Conservation (phyloP, 306 rosid species). For the Begonia peltatifolia region DNA sequence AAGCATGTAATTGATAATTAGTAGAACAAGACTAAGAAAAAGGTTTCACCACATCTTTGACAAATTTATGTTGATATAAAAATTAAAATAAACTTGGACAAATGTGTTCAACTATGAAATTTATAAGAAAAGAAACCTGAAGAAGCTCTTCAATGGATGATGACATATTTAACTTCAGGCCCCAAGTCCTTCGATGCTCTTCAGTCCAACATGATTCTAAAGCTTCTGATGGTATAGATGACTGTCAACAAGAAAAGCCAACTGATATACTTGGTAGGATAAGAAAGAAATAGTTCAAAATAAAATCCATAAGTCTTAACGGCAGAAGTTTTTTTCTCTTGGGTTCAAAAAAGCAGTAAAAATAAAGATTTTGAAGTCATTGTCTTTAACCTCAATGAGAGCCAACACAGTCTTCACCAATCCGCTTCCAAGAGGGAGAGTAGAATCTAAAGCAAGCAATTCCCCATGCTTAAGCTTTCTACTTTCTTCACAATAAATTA, state of each 20-base stretch:
- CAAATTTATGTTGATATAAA: no score
- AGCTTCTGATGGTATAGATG: conserved; percentile 64
- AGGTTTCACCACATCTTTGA: no score
- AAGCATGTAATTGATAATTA: no score
- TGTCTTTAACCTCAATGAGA: conserved; percentile 57
- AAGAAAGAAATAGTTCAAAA: neutral
- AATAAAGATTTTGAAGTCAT: conserved; percentile 5
- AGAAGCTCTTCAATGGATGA: conserved; percentile 60
- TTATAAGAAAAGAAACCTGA: conserved; percentile 35
- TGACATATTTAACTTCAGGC: conserved; percentile 47
- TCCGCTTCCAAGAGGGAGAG: conserved; percentile 65
- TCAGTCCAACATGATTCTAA: conserved; percentile 59
- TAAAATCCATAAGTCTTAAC: neutral
- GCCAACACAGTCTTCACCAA: conserved; percentile 63
- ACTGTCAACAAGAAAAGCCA: conserved; percentile 33
- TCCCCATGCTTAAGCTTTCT: conserved; percentile 23
- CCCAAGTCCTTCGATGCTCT: conserved; percentile 61
- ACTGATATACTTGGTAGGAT: neutral
- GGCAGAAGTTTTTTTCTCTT: neutral
- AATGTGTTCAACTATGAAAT: no score
- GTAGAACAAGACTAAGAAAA: no score
- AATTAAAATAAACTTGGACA: no score
- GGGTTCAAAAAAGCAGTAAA: neutral
- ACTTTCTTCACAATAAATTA: conserved; percentile 46
- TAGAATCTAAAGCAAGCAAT: conserved; percentile 29